Conservation (phyloP, 495 filamentous ascomycete species). For the Pyrenula aspistea region DNA sequence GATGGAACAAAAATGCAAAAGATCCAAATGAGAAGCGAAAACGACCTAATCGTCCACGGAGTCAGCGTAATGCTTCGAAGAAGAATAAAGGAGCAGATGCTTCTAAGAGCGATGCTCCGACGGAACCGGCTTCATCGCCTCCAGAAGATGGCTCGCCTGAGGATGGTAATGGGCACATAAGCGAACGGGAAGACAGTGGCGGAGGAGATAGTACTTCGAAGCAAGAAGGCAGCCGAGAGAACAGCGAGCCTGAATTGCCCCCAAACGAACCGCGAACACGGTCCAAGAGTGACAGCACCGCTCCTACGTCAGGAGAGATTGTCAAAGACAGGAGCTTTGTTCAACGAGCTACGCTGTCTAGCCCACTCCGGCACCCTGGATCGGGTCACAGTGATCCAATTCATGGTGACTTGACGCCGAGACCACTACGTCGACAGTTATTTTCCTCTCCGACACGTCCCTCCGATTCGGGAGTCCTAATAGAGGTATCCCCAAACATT, state of each 20-base stretch:
- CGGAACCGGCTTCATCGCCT: slow-evolving; percentile 29
- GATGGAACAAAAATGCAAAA: slow-evolving; percentile 58
- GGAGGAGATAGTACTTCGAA: slow-evolving; percentile 1
- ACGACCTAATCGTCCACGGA: slow-evolving; percentile 11
- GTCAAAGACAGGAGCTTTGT: neutral
- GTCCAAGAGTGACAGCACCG: neutral
- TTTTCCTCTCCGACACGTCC: neutral
- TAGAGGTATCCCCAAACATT: neutral
- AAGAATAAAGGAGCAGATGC: neutral
- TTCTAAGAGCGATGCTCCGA: neutral
- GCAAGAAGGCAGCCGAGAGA: neutral
- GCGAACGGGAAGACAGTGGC: slow-evolving; percentile 15
- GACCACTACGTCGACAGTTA: neutral
- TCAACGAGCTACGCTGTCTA: neutral
- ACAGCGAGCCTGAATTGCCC: neutral
- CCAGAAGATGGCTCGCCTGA: slow-evolving; percentile 26
- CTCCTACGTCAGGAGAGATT: neutral
- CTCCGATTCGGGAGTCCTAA: neutral
- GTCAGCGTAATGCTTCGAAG: neutral
- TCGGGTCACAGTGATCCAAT: neutral
- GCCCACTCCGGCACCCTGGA: neutral
- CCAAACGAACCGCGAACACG: neutral
- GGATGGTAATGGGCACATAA: slow-evolving; percentile 15
- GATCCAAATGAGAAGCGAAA: slow-evolving; percentile 29
- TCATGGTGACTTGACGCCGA: neutral